Conservation (phyloP, 2,329 filamentous ascomycete genomes). For the Diaporthe helianthi region DNA sequence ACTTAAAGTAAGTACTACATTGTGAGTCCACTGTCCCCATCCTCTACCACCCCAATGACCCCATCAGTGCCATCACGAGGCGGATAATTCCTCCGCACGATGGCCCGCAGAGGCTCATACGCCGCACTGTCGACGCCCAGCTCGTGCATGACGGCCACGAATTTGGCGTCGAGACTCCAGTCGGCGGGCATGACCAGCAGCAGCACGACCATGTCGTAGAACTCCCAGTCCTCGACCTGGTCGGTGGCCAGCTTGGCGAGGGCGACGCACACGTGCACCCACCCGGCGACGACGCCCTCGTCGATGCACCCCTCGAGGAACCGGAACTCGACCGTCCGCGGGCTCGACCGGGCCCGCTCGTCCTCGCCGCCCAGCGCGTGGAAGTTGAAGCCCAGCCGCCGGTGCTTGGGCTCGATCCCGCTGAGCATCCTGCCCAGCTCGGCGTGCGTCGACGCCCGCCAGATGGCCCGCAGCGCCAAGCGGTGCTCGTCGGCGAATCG, state of each 20-base stretch:
- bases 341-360: slow-evolving; percentile 43
- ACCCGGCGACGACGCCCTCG: slow-evolving; percentile 42
- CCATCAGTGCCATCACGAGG: too few species aligned
- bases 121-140: background rate
- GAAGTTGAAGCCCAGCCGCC: slow-evolving; percentile 51
- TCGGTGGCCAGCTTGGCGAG: slow-evolving; percentile 41
- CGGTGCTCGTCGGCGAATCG: slow-evolving; percentile 27
- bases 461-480: slow-evolving; percentile 43
- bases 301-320: slow-evolving; percentile 47
- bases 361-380: slow-evolving; percentile 48
- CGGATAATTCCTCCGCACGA: slow-evolving; percentile 28
- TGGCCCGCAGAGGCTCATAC: slow-evolving; percentile 20
- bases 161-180: slow-evolving; percentile 24
- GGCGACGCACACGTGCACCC: slow-evolving; percentile 45
- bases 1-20: too few species aligned
- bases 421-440: slow-evolving; percentile 47
- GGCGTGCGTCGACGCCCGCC: slow-evolving; percentile 38
- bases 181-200: slow-evolving; percentile 16
- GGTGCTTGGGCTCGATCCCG: slow-evolving; percentile 42
- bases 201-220: slow-evolving; percentile 27
- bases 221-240: slow-evolving; percentile 22
- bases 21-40: too few species aligned
- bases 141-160: slow-evolving; percentile 16
- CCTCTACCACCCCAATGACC: background rate
- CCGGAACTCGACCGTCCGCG: slow-evolving; percentile 49